Conservation (phyloP, 768 basidiomycete species). For the Sutorius australiensis region DNA sequence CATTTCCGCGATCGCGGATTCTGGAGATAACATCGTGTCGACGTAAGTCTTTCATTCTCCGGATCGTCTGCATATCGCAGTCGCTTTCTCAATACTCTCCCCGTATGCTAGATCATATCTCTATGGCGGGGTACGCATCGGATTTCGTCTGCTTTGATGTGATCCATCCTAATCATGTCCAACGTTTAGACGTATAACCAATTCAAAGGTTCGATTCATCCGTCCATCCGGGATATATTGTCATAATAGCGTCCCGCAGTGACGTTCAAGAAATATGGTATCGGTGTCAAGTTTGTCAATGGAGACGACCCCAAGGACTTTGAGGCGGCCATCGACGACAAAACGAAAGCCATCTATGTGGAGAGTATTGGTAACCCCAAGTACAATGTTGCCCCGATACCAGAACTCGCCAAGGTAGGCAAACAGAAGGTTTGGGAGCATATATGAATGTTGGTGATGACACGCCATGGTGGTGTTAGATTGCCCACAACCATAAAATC, state of each 20-base stretch:
- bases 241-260: slow-evolving; percentile 30
- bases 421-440: too few species aligned
- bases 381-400: slow-evolving; percentile 52
- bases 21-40: slow-evolving; percentile 65
- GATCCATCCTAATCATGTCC: neutral
- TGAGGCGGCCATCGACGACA: slow-evolving; percentile 52
- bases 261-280: slow-evolving; percentile 52
- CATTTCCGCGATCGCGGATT: slow-evolving; percentile 45
- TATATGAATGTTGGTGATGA: neutral
- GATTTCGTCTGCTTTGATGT: neutral
- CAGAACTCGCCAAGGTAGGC: slow-evolving; percentile 50
- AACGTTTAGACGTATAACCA: slow-evolving; percentile 53
- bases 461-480: slow-evolving; percentile 22
- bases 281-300: slow-evolving; percentile 51
- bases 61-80: neutral
- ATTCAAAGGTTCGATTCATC: slow-evolving; percentile 45
- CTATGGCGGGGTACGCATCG: slow-evolving; percentile 52
- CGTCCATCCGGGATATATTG: neutral
- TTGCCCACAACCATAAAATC: slow-evolving; percentile 58
- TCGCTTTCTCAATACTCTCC: neutral
- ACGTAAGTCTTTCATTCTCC: slow-evolving; percentile 35
- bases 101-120: slow-evolving; percentile 39
- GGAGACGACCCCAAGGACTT: slow-evolving; percentile 45
- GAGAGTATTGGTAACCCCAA: slow-evolving; percentile 64
- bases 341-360: slow-evolving; percentile 56